Conservation (phyloP, 441 rosid genomes). For the Populus hybrid region DNA sequence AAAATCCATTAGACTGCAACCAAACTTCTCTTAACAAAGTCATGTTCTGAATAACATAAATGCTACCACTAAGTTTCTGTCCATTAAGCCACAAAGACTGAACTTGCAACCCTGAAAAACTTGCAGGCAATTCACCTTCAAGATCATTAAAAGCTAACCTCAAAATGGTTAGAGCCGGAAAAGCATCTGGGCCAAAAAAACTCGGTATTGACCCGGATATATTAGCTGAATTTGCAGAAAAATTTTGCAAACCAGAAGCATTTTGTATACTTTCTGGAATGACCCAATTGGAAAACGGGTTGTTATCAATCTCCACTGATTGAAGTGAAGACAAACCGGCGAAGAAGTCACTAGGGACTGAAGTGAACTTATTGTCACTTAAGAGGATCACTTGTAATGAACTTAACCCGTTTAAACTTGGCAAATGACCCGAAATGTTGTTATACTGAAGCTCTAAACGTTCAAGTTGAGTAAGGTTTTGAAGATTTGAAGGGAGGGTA, state of each 20-base stretch:
- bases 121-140: slow-evolving; percentile 56
- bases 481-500: slow-evolving; percentile 56
- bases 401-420: slow-evolving; percentile 56
- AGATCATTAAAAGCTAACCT: slow-evolving; percentile 72
- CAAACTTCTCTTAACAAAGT: slow-evolving; percentile 69
- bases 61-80: slow-evolving; percentile 54
- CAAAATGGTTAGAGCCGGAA: slow-evolving; percentile 60
- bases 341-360: slow-evolving; percentile 65
- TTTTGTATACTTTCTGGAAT: slow-evolving; percentile 55
- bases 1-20: slow-evolving; percentile 71
- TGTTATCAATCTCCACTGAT: slow-evolving; percentile 60
- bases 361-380: slow-evolving; percentile 54
- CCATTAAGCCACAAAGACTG: slow-evolving; percentile 92
- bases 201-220: slow-evolving; percentile 65
- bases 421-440: slow-evolving; percentile 66
- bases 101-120: slow-evolving; percentile 58
- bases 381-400: slow-evolving; percentile 68
- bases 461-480: slow-evolving; percentile 50
- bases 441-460: slow-evolving; percentile 81
- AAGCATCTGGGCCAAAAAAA: slow-evolving; percentile 58
- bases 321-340: slow-evolving; percentile 57
- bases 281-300: slow-evolving; percentile 70
- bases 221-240: slow-evolving; percentile 82
- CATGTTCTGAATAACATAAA: slow-evolving; percentile 71
- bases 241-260: slow-evolving; percentile 66